Conservation (phyloP, 192 early-diverging fungal species). For the Coemansia sp. region DNA sequence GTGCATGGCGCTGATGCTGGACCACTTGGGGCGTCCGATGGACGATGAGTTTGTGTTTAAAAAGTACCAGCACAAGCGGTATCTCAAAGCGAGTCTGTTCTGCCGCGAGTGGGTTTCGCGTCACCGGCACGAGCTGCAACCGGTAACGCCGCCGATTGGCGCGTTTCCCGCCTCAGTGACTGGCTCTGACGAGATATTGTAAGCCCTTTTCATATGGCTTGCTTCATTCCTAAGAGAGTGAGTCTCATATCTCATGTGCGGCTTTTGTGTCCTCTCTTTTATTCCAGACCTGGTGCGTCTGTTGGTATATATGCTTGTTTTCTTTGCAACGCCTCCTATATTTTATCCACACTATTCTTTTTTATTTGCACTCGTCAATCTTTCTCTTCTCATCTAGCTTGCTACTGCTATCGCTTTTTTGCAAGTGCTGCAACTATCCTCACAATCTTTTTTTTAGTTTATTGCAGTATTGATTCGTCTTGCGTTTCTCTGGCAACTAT, state of each 20-base stretch:
- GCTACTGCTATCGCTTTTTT: no score
- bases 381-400: constrained; percentile 7
- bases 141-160: constrained; percentile 28
- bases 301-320: constrained; percentile 8
- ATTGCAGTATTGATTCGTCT: constrained; percentile 6
- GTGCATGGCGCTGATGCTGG: constrained; percentile 67
- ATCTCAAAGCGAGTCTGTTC: constrained; percentile 79
- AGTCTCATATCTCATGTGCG: no score
- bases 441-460: neutral
- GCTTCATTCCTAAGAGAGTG: neutral
- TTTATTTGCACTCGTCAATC: constrained; percentile 7
- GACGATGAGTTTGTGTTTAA: constrained; percentile 71
- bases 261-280: neutral
- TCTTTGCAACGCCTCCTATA: constrained; percentile 4
- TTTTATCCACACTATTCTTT: neutral
- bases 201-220: neutral
- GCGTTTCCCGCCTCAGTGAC: constrained; percentile 7
- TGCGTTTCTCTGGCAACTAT: neutral
- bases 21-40: constrained; percentile 60
- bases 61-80: constrained; percentile 82
- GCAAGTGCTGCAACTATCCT: neutral
- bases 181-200: neutral
- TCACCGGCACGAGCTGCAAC: constrained; percentile 32
- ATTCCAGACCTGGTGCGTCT: neutral
- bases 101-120: constrained; percentile 76